phyloP scores from a whole-genome alignment of 75 land plant species.

The Adiantum capillusveneris region DNA sequence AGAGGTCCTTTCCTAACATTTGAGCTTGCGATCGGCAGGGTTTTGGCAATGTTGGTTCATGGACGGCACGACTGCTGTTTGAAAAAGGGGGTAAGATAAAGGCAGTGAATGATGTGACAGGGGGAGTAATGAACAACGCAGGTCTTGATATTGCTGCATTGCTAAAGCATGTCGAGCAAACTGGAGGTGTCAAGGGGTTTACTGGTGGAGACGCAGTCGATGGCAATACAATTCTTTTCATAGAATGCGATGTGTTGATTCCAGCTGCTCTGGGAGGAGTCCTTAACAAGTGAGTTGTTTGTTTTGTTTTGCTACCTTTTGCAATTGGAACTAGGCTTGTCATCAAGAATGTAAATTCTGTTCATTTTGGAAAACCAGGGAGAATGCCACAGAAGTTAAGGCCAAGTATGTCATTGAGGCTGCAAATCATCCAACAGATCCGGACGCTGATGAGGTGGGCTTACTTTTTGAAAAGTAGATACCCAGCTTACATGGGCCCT shows the following conservation, averaged over 20 bases:
- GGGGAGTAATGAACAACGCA: conserved; percentile 66
- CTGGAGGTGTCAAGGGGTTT: conserved; percentile 60
- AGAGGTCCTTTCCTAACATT: too few relatives aligned
- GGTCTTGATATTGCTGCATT: conserved; percentile 68
- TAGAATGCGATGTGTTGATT: conserved; percentile 87
- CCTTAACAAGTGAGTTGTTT: conserved; percentile 44
- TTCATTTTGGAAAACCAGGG: conserved; percentile 26
- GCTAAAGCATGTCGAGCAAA: conserved; percentile 29
- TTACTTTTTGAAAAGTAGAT: too few relatives aligned
- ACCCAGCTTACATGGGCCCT: too few relatives aligned
- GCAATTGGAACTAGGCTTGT: too few relatives aligned
- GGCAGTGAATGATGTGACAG: conserved; percentile 80
- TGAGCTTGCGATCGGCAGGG: too few relatives aligned
- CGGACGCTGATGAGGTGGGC: conserved; percentile 80
- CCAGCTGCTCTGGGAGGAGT: conserved; percentile 95
- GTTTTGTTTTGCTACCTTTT: too few relatives aligned
- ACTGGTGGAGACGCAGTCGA: conserved; percentile 51
- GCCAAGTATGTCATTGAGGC: conserved; percentile 80
- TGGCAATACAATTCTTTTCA: conserved; percentile 38
- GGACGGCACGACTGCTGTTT: conserved; percentile 69
- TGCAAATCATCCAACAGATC: conserved; percentile 85
- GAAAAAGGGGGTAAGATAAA: conserved; percentile 74
- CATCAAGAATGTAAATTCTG: background rate
- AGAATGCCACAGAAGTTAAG: conserved; percentile 60
- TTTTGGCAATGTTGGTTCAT: conserved; percentile 93